Percentiles rank a stretch among this genome's conserved stretches.
Conservation (phyloP, 176 grass and related monocot genomes). For the Alopecurus myosuroides region DNA sequence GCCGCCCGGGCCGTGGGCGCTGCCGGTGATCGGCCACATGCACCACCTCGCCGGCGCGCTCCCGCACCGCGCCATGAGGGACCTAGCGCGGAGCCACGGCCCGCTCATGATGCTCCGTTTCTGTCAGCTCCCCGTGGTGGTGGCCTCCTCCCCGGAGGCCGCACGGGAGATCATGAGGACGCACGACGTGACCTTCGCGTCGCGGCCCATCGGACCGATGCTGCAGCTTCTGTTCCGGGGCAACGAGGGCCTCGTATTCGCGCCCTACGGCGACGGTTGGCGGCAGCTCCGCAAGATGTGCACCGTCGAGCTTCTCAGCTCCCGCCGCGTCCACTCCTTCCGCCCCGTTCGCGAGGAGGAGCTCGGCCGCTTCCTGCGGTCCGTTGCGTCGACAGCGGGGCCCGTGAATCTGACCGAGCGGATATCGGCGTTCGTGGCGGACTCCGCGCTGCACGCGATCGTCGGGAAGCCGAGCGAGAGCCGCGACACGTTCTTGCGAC, state of each 20-base stretch:
- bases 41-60: slow-evolving; percentile 7
- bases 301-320: no score
- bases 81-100: slow-evolving; percentile 4
- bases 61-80: slow-evolving; percentile 40
- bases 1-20: neutral
- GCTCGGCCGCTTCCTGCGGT: neutral
- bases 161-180: no score
- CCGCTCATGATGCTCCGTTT: neutral
- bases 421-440: neutral
- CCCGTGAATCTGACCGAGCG: no score
- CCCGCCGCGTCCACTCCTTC: slow-evolving; percentile 41
- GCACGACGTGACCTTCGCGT: slow-evolving; percentile 41
- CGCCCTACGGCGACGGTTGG: no score
- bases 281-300: no score
- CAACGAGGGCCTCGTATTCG: slow-evolving; percentile 34
- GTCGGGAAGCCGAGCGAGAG: neutral
- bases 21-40: neutral
- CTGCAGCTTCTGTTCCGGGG: no score
- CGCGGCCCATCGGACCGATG: no score
- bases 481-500: neutral
- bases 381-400: neutral
- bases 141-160: slow-evolving; percentile 15
- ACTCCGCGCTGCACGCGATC: slow-evolving; percentile 14
- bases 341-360: neutral
- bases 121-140: neutral